phyloP scores from a whole-genome alignment of 2,329 filamentous ascomycete species.

The Ploettnerulaceae sp. region DNA sequence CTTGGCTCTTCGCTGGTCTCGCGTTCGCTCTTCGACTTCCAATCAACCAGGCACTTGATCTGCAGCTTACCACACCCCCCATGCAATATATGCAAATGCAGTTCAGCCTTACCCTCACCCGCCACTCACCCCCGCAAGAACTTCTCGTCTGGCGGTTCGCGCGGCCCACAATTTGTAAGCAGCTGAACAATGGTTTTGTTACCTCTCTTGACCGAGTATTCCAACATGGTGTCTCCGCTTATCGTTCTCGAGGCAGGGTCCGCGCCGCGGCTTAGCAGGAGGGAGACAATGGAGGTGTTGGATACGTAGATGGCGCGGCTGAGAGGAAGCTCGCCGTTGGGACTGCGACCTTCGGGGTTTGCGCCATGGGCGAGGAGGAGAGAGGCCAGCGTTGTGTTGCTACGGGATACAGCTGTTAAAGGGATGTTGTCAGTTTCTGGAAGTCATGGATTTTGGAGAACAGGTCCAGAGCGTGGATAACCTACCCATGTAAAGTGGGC shows the following conservation, averaged over 20 bases:
- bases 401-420: conserved; percentile 7
- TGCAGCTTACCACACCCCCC: not conserved
- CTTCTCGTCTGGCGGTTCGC: not conserved
- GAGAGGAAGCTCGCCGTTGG: conserved; percentile 12
- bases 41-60: too few species aligned
- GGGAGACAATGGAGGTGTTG: conserved; percentile 10
- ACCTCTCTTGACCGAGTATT: conserved; percentile 9
- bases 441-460: too few species aligned
- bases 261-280: conserved; percentile 12
- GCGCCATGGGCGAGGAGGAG: conserved; percentile 14
- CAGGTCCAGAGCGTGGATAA: not conserved
- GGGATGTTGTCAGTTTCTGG: not conserved
- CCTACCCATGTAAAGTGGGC: conserved; percentile 14
- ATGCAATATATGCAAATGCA: not conserved
- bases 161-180: conserved; percentile 1
- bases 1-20: too few species aligned
- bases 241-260: conserved; percentile 8
- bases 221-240: conserved; percentile 10
- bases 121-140: not conserved
- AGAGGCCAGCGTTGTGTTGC: conserved; percentile 4
- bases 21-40: too few species aligned
- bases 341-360: conserved; percentile 7
- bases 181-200: conserved; percentile 10
- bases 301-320: conserved; percentile 9
- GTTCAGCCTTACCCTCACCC: not conserved